Evolutionary conservation across 495 filamentous ascomycete species (phyloP).

Genomic region (Cladorrhinum samala): DNA sequence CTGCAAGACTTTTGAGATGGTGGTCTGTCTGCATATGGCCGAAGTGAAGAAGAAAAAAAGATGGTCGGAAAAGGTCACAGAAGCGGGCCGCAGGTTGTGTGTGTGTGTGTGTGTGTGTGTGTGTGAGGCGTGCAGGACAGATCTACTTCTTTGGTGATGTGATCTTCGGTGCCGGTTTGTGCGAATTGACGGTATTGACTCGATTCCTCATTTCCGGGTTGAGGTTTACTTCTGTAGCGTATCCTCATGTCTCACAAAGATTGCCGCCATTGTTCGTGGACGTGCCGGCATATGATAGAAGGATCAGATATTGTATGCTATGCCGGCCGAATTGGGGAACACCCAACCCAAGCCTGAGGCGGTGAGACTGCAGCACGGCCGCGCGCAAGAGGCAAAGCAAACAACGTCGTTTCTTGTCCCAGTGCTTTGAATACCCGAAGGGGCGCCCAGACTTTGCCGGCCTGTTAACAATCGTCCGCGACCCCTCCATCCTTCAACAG

Average conservation of each 20-base stretch:
- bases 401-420: not conserved
- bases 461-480: too few species aligned
- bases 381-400: not conserved
- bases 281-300: not conserved
- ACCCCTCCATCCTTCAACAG: too few species aligned
- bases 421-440: too few species aligned
- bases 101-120: not conserved
- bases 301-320: not conserved
- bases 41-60: not conserved
- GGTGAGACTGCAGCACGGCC: not conserved
- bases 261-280: not conserved
- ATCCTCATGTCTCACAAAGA: not conserved
- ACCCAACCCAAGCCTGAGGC: not conserved
- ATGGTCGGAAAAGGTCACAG: not conserved
- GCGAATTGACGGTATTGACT: conserved; percentile 3
- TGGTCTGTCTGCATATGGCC: not conserved
- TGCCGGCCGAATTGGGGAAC: not conserved
- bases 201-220: not conserved
- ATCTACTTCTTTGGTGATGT: not conserved
- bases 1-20: not conserved
- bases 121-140: not conserved
- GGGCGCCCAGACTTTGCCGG: too few species aligned
- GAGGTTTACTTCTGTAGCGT: too few species aligned
- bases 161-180: conserved; percentile 7
- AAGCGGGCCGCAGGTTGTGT: not conserved